Evolutionary conservation across 2,329 filamentous ascomycete species (phyloP), one percentile per base, ranked within the genome.

Genomic region (Lithohypha guttulata): DNA sequence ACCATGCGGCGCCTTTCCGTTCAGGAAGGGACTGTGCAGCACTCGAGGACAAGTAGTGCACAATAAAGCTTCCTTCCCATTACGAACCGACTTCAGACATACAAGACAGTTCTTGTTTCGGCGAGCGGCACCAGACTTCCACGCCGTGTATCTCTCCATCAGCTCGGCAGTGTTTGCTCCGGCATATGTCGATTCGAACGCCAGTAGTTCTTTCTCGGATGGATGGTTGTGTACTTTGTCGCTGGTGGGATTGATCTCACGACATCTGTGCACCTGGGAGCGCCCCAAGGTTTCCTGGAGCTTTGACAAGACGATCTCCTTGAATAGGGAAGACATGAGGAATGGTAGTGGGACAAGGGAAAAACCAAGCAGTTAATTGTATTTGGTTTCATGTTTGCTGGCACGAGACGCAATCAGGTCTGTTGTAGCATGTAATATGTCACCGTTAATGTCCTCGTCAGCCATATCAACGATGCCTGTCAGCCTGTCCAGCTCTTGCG

Each of bases 91-190:
- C 6, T n/a, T 18, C 8, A 33, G 13, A n/a, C 30, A 33, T 13
- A 33, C 30, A 18, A 33, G 13, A n/a, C 30, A 33, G 30, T 33
- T 17, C 18, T 33, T 20, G 30, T 33, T 20, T 18, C 30, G 27
- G 11, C 17, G 6, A n/a, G 27, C 27, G 5, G 27, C n/a, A 29
- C 27, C 27, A 5, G 27, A 6, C 11, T 14, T 6, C 27, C 27
- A 29, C 5, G 27, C 27, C 17, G 27, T 29, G 17, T 29, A 14
- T 29, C 27, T 6, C n/a, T 29, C 27, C 27, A 29, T 29, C 27
- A 29, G 27, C 27, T 29, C 6, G 17, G 27, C 5, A 6, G 27
- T 6, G n/a, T 29, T 11, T 6, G 27, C 11, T n/a, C 27, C 27
- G 17, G 27, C 27, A 29, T 29, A 29, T 6, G 27, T 13, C n/a